A percentile compares a stretch with the other conserved stretches of the same genome.
Evolutionary conservation across 2,329 filamentous ascomycete species (phyloP).

Genomic region (Claviceps pusilla): DNA sequence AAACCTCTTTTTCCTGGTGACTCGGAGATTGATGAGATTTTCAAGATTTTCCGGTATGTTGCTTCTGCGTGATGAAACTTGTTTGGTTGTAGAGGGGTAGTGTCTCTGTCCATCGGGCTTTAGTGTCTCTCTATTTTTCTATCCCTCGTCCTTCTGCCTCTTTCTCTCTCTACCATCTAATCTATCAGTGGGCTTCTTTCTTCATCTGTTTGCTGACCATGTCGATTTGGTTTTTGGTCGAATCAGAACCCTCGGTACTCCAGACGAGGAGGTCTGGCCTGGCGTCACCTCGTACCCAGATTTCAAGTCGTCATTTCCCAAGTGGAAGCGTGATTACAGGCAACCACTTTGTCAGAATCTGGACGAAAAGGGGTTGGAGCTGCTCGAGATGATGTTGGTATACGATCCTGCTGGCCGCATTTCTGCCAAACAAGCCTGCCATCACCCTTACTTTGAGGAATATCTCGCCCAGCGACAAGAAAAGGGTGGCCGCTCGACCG

Average conservation of each 20-base stretch:
- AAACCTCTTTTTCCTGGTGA: conserved; percentile 88
- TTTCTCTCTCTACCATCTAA: not conserved
- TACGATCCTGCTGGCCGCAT: conserved; percentile 80
- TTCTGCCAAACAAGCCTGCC: conserved; percentile 74
- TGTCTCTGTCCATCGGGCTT: not conserved
- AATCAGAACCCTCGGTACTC: conserved; percentile 60
- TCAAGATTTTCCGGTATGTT: conserved; percentile 54
- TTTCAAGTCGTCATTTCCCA: conserved; percentile 83
- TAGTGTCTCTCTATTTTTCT: not conserved
- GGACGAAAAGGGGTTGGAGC: conserved; percentile 55
- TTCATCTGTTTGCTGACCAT: too few species aligned
- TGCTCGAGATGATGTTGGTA: conserved; percentile 57
- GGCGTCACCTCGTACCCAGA: conserved; percentile 90
- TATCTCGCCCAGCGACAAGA: conserved; percentile 17
- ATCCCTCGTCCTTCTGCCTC: not conserved
- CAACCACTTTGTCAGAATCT: conserved; percentile 55
- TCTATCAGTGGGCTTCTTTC: too few species aligned
- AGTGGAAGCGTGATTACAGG: conserved; percentile 63
- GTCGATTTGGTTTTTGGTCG: not conserved
- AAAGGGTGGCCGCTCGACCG: conserved; percentile 16
- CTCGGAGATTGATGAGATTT: conserved; percentile 42
- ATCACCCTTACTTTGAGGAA: conserved; percentile 64
- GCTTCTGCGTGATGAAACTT: not conserved
- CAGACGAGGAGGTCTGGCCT: conserved; percentile 68
- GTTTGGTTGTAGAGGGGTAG: not conserved